phyloP scores from a whole-genome alignment of 2,329 filamentous ascomycete genomes.

The Calonectria honghensis region DNA sequence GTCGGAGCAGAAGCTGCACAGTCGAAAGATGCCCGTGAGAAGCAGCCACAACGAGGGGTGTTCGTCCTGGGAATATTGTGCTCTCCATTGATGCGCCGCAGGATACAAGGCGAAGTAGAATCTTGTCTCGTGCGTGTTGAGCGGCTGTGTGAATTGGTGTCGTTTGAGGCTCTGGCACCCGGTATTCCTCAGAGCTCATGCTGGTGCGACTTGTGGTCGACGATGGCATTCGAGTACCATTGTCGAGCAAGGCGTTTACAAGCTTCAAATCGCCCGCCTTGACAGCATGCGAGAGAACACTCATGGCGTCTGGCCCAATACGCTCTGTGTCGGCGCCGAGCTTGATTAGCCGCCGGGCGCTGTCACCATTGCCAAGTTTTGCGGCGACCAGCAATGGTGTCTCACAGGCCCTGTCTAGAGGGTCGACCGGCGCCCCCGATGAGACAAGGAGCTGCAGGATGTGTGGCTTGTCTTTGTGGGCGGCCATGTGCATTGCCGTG shows the following conservation, averaged over 20 bases:
- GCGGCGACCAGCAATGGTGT: conserved; percentile 55
- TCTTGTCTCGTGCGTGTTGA: conserved; percentile 54
- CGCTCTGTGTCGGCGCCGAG: conserved; percentile 54
- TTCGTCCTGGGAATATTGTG: conserved; percentile 55
- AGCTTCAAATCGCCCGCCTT: conserved; percentile 51
- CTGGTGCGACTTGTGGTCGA: conserved; percentile 36
- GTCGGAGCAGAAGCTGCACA: conserved; percentile 51
- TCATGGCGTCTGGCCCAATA: conserved; percentile 54
- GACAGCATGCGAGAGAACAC: conserved; percentile 55
- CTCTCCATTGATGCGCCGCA: conserved; percentile 52
- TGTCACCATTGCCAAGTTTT: conserved; percentile 53
- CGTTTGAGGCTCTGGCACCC: conserved; percentile 53
- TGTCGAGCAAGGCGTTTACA: conserved; percentile 50
- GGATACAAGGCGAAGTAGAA: conserved; percentile 52
- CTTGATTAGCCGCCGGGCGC: conserved; percentile 50
- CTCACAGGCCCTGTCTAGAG: conserved; percentile 50
- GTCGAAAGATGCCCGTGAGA: conserved; percentile 54
- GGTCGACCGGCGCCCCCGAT: conserved; percentile 51
- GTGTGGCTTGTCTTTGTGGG: conserved; percentile 53
- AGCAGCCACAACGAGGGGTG: conserved; percentile 52
- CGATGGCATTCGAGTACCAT: conserved; percentile 49
- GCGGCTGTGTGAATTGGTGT: conserved; percentile 54
- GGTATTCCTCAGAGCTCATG: conserved; percentile 45
- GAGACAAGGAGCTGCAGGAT: conserved; percentile 50
- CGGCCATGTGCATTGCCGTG: conserved; percentile 55